A percentile compares a stretch with the other conserved stretches of the same genome.
Evolutionary conservation across 495 filamentous ascomycete genomes (phyloP).

Genomic region (Penicillium simplicissimum): DNA sequence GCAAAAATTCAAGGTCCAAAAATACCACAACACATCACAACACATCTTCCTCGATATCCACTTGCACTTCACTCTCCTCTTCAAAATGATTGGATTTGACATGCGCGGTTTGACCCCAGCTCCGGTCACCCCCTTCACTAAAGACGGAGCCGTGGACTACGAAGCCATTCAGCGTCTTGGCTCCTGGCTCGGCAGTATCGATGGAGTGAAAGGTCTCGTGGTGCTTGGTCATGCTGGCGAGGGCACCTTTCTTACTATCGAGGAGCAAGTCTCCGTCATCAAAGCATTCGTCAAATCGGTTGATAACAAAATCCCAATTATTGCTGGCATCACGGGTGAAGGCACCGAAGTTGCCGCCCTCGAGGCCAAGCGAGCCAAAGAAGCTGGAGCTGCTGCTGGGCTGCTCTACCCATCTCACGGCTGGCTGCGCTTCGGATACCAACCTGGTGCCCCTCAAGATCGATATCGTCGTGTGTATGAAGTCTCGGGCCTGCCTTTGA

Average conservation of each 20-base stretch:
- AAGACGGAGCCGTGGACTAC: slow-evolving; percentile 32
- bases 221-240: slow-evolving; percentile 40
- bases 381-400: slow-evolving; percentile 35
- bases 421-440: slow-evolving; percentile 42
- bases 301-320: slow-evolving; percentile 36
- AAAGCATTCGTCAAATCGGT: slow-evolving; percentile 38
- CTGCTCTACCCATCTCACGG: slow-evolving; percentile 40
- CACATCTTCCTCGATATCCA: too few relatives aligned
- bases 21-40: too few relatives aligned
- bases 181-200: slow-evolving; percentile 37
- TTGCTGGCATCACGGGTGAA: slow-evolving; percentile 38
- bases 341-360: slow-evolving; percentile 40
- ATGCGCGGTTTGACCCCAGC: slow-evolving; percentile 35
- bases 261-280: slow-evolving; percentile 38
- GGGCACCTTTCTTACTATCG: slow-evolving; percentile 35
- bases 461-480: slow-evolving; percentile 37
- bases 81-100: slow-evolving; percentile 28
- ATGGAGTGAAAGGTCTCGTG: slow-evolving; percentile 38
- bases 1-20: too few relatives aligned
- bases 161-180: slow-evolving; percentile 37
- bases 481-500: slow-evolving; percentile 32
- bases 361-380: slow-evolving; percentile 38
- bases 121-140: slow-evolving; percentile 38
- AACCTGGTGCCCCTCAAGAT: slow-evolving; percentile 37
- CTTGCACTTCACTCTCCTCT: neutral